Conservation (phyloP, 176 grass and related monocot species). For the Hyparrhenia diplandra region DNA sequence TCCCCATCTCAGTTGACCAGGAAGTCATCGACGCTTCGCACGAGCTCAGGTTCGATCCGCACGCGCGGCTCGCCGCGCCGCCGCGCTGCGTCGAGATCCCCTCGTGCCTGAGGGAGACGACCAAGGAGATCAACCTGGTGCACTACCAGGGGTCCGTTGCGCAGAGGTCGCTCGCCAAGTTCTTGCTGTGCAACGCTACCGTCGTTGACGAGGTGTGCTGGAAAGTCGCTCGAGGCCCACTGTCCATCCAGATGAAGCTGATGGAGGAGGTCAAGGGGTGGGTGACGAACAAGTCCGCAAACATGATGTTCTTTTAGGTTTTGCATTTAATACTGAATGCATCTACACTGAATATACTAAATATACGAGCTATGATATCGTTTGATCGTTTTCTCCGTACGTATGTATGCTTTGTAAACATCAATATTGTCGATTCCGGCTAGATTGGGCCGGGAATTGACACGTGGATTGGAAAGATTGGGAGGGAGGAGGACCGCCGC, state of each 20-base stretch:
- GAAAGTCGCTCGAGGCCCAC: neutral
- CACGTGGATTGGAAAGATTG: too few species aligned
- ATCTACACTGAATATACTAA: too few species aligned
- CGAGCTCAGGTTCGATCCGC: neutral
- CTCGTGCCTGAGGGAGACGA: neutral
- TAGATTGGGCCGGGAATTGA: too few species aligned
- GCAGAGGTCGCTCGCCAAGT: conserved; percentile 19
- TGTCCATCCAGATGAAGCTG: neutral
- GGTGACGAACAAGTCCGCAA: neutral
- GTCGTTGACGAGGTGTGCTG: neutral
- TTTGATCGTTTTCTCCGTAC: too few species aligned
- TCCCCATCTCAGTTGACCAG: too few species aligned
- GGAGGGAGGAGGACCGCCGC: too few species aligned
- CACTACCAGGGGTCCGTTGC: neutral
- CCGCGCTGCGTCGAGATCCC: neutral
- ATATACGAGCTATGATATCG: too few species aligned
- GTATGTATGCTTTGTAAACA: too few species aligned
- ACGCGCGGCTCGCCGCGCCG: neutral
- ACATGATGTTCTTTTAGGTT: neutral
- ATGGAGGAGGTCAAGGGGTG: conserved; percentile 14
- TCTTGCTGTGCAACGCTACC: conserved; percentile 2
- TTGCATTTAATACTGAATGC: neutral
- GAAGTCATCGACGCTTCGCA: neutral
- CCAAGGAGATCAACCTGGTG: conserved; percentile 14
- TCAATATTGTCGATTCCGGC: too few species aligned